Evolutionary conservation across 208 protist genomes (phyloP).

Genomic region (Crithidia expoeki): DNA sequence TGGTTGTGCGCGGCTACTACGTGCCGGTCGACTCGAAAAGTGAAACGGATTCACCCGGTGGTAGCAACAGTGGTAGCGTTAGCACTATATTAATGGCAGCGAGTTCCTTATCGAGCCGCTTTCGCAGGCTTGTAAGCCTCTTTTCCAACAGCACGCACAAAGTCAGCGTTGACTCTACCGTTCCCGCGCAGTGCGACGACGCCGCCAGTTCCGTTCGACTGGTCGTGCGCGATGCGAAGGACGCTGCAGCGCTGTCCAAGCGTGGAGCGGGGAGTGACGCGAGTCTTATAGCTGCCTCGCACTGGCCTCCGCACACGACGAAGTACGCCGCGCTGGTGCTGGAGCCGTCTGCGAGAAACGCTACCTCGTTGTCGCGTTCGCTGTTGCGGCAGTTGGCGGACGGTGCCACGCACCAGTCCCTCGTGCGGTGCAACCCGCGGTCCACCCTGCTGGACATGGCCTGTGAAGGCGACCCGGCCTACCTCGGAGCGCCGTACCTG

Average conservation of each 20-base stretch:
- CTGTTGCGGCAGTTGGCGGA: constrained; percentile 58
- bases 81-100: background rate
- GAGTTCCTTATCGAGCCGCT: background rate
- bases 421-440: constrained; percentile 75
- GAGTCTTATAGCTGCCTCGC: constrained; percentile 25
- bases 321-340: constrained; percentile 80
- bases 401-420: constrained; percentile 76
- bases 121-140: constrained; percentile 17
- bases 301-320: constrained; percentile 62
- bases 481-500: constrained; percentile 83
- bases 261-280: background rate
- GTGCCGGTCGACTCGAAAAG: constrained; percentile 13
- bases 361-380: constrained; percentile 8
- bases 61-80: background rate
- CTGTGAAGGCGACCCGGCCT: constrained; percentile 62
- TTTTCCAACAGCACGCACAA: constrained; percentile 42
- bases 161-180: constrained; percentile 3
- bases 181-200: background rate
- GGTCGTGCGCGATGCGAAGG: constrained; percentile 26
- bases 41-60: background rate
- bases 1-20: constrained; percentile 84
- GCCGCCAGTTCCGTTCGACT: constrained; percentile 12
- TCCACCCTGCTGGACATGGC: constrained; percentile 48
- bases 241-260: constrained; percentile 1
- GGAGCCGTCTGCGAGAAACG: constrained; percentile 35